These are phyloP conservation scores for Syzygium oleosum DNA, from an alignment of 345 rosid genomes.

Conservation along the genomic window DNA sequence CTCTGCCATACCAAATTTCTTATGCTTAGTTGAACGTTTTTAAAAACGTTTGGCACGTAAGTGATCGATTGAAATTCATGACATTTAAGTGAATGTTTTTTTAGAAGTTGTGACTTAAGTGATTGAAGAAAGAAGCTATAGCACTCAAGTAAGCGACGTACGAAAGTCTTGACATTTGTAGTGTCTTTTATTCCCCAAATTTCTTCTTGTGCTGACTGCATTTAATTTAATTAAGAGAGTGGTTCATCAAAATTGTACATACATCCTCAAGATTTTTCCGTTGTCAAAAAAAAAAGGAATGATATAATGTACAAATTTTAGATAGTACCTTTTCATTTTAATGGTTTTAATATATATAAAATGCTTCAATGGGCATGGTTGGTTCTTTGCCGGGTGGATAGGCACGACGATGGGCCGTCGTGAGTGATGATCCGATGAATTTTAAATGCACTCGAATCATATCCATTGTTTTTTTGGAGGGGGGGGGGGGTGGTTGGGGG, in stretches of 20 bases:
- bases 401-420: background rate
- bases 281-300: background rate
- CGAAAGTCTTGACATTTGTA: too few relatives aligned
- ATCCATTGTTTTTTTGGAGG: background rate
- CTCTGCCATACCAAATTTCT: too few relatives aligned
- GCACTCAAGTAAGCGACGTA: too few relatives aligned
- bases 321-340: background rate
- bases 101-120: too few relatives aligned
- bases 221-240: background rate
- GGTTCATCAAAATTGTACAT: background rate
- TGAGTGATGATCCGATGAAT: background rate
- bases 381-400: background rate
- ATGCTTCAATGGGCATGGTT: background rate
- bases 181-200: background rate
- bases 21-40: too few relatives aligned
- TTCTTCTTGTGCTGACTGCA: background rate
- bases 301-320: background rate
- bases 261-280: background rate
- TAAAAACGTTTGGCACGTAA: too few relatives aligned
- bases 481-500: too few relatives aligned
- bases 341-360: background rate
- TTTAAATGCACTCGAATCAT: background rate
- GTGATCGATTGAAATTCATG: too few relatives aligned
- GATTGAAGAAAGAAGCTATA: too few relatives aligned
- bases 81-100: too few relatives aligned